phyloP scores from a whole-genome alignment of 257 asterid species.

The Gentiana straminea region DNA sequence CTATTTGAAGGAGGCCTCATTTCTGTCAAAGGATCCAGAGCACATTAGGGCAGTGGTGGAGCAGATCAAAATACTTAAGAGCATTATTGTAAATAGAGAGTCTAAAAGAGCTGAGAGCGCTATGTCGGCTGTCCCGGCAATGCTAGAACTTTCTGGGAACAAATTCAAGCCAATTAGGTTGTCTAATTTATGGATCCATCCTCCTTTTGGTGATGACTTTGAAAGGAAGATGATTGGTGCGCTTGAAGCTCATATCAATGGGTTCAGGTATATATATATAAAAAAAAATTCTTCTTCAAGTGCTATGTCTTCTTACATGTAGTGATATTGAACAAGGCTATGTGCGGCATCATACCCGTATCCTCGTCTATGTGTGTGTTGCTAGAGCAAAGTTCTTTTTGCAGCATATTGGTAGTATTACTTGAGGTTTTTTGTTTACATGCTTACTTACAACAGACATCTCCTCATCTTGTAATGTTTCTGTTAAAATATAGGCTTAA shows the following conservation, averaged over 20 bases:
- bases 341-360: no score
- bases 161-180: conserved; percentile 59
- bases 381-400: no score
- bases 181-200: conserved; percentile 62
- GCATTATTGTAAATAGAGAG: conserved; percentile 58
- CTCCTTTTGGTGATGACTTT: conserved; percentile 57
- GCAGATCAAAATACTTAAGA: conserved; percentile 44
- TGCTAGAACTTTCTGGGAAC: conserved; percentile 44
- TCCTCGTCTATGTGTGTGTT: no score
- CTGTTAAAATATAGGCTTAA: no score
- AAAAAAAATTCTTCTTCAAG: neutral
- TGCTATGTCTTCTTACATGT: neutral
- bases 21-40: conserved; percentile 61
- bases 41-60: conserved; percentile 64
- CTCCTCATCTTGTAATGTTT: no score
- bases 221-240: conserved; percentile 52
- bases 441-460: no score
- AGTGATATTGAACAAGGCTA: no score
- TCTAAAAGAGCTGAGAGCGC: conserved; percentile 78
- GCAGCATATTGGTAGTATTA: no score
- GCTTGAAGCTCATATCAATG: conserved; percentile 61
- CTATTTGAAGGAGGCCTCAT: conserved; percentile 47
- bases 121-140: conserved; percentile 53
- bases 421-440: no score
- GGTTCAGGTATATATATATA: conserved; percentile 29